A percentile compares a stretch with the other conserved stretches of the same genome.
Conservation (phyloP, 495 filamentous ascomycete genomes). For the Penicillium maclennaniae region DNA sequence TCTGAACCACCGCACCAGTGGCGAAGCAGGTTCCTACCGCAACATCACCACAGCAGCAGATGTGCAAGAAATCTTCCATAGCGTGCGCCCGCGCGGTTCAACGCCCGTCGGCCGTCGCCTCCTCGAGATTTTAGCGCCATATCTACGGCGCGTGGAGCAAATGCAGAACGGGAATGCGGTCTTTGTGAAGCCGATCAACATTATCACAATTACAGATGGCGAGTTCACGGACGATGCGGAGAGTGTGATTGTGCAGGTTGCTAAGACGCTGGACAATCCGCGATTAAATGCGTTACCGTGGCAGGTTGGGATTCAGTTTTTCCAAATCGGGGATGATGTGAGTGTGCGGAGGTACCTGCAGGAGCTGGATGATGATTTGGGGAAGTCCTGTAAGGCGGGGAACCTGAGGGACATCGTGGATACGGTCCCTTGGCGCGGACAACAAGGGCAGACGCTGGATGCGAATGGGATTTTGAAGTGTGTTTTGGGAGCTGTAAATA, state of each 20-base stretch:
- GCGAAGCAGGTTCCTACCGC: conserved; percentile 34
- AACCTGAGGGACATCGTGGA: conserved; percentile 87
- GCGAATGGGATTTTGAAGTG: conserved; percentile 77
- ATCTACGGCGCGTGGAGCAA: conserved; percentile 46
- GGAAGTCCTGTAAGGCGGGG: conserved; percentile 40
- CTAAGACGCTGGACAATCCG: conserved; percentile 61
- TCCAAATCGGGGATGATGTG: conserved; percentile 82
- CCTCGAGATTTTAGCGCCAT: conserved; percentile 68
- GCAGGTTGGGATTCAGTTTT: conserved; percentile 95
- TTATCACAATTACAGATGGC: conserved; percentile 93
- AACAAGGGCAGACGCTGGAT: conserved; percentile 40
- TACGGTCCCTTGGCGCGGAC: conserved; percentile 70
- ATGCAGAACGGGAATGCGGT: conserved; percentile 39
- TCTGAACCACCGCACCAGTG: conserved; percentile 59
- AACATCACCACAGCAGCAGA: conserved; percentile 50
- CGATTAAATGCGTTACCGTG: conserved; percentile 66
- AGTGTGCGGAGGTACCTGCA: conserved; percentile 60
- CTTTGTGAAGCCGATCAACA: conserved; percentile 74
- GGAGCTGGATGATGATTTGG: conserved; percentile 76
- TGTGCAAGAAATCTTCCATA: conserved; percentile 64
- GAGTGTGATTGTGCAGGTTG: conserved; percentile 60
- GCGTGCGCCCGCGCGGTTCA: conserved; percentile 57
- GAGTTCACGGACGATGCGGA: conserved; percentile 80
- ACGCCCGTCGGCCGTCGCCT: conserved; percentile 78
- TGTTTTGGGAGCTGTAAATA: conserved; percentile 72